Conservation (phyloP, 2,329 filamentous ascomycete genomes). For the Myriangium duriaei region DNA sequence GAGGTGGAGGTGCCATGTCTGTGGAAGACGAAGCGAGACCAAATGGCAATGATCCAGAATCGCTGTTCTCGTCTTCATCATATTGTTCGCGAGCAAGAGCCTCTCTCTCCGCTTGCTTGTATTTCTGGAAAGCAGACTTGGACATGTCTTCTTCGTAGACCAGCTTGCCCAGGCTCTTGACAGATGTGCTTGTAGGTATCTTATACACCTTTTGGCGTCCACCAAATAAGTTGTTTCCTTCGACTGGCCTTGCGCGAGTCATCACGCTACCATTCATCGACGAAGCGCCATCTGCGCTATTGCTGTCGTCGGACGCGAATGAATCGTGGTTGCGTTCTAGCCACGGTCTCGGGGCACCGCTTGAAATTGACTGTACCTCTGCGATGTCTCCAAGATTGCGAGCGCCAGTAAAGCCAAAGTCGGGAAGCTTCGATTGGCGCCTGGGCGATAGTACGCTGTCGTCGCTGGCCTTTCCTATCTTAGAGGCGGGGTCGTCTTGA, state of each 20-base stretch:
- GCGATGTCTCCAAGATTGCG: conserved; percentile 67
- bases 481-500: conserved; percentile 80
- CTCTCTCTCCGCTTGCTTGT: conserved; percentile 47
- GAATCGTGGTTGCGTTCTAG: conserved; percentile 47
- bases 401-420: conserved; percentile 48
- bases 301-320: conserved; percentile 48
- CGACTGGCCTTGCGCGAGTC: conserved; percentile 65
- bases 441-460: conserved; percentile 83
- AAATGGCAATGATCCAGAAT: conserved; percentile 15
- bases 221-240: conserved; percentile 88
- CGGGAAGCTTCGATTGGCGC: conserved; percentile 62
- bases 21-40: conserved; percentile 11
- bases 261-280: conserved; percentile 59
- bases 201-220: conserved; percentile 93
- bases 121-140: conserved; percentile 70
- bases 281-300: conserved; percentile 53
- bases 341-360: conserved; percentile 47
- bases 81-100: conserved; percentile 28
- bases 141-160: conserved; percentile 82
- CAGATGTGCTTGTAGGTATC: conserved; percentile 45
- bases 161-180: conserved; percentile 44
- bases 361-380: conserved; percentile 71
- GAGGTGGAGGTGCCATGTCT: conserved; percentile 31
- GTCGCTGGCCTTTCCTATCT: conserved; percentile 86
- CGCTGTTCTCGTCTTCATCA: conserved; percentile 21